Evolutionary conservation across 352 stramenopile genomes (phyloP).

Genomic region (Elongisporangium senticosum): DNA sequence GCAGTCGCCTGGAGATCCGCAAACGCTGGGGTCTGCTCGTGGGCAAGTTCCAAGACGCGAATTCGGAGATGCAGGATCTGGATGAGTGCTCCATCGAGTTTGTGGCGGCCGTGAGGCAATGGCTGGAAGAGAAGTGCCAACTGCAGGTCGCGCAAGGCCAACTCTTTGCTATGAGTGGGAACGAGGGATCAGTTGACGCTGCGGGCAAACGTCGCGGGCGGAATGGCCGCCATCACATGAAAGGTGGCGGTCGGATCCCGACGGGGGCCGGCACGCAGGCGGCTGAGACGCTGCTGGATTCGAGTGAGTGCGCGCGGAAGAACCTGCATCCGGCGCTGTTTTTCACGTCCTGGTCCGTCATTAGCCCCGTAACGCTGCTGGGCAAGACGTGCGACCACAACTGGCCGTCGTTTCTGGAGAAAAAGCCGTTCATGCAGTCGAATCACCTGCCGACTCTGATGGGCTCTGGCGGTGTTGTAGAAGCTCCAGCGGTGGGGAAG

Average conservation of each 20-base stretch:
- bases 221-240: background rate
- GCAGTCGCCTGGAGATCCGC: constrained; percentile 52
- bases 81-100: constrained; percentile 44
- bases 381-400: constrained; percentile 78
- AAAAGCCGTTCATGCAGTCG: constrained; percentile 10
- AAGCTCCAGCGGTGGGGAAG: background rate
- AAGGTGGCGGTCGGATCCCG: background rate
- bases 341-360: constrained; percentile 81
- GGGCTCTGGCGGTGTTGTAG: background rate
- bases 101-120: constrained; percentile 42
- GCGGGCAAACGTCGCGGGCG: no score
- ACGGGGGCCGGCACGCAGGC: background rate
- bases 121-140: constrained; percentile 46
- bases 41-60: constrained; percentile 21
- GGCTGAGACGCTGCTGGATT: background rate
- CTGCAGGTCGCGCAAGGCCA: constrained; percentile 14
- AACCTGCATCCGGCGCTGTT: constrained; percentile 78
- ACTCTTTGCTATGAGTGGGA: background rate
- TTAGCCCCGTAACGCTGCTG: constrained; percentile 53
- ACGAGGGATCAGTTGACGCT: no score
- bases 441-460: constrained; percentile 3
- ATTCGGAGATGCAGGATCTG: constrained; percentile 14
- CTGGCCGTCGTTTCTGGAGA: constrained; percentile 69
- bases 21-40: constrained; percentile 55
- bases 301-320: constrained; percentile 20